Conservation (phyloP, 1,284 basidiomycete species). For the Ceraceosorus bombacis region DNA sequence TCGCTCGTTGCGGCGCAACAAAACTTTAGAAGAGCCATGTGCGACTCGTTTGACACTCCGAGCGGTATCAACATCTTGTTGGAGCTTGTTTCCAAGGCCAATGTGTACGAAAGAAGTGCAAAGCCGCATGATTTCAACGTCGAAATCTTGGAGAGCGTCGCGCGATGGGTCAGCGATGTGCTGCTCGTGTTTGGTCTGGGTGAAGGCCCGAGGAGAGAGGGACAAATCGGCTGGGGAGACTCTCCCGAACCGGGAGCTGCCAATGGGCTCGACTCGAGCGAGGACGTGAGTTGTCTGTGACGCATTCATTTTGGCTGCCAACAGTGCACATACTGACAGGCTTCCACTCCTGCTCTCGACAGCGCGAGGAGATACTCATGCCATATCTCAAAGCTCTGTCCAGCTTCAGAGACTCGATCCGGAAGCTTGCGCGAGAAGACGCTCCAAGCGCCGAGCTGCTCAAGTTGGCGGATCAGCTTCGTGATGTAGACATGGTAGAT, state of each 20-base stretch:
- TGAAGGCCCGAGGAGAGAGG: conserved; percentile 56
- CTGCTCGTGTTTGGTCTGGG: conserved; percentile 90
- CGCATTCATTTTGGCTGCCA: too few species aligned
- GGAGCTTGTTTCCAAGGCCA: conserved; percentile 77
- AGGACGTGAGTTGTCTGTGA: too few species aligned
- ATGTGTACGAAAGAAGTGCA: conserved; percentile 65
- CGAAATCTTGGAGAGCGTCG: conserved; percentile 63
- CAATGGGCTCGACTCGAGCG: conserved; percentile 1
- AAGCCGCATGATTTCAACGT: conserved; percentile 58
- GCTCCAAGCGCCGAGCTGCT: conserved; percentile 37
- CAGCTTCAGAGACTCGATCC: conserved; percentile 81
- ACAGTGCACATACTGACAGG: conserved; percentile 6
- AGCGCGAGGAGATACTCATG: conserved; percentile 79
- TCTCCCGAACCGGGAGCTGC: conserved; percentile 15
- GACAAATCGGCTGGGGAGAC: conserved; percentile 43
- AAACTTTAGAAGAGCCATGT: conserved; percentile 79
- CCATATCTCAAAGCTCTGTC: conserved; percentile 81
- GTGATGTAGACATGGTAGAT: conserved; percentile 82
- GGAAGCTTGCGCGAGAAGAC: conserved; percentile 64
- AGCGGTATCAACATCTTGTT: conserved; percentile 68
- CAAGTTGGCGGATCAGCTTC: conserved; percentile 62
- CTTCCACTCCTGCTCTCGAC: conserved; percentile 14
- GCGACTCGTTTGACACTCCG: conserved; percentile 96
- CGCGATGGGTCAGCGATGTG: conserved; percentile 81
- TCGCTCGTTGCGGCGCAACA: conserved; percentile 70